Percentiles rank a stretch among this genome's conserved stretches.
Evolutionary conservation across 169 alveolate species (phyloP).

Genomic region (Plasmodium fragile): DNA sequence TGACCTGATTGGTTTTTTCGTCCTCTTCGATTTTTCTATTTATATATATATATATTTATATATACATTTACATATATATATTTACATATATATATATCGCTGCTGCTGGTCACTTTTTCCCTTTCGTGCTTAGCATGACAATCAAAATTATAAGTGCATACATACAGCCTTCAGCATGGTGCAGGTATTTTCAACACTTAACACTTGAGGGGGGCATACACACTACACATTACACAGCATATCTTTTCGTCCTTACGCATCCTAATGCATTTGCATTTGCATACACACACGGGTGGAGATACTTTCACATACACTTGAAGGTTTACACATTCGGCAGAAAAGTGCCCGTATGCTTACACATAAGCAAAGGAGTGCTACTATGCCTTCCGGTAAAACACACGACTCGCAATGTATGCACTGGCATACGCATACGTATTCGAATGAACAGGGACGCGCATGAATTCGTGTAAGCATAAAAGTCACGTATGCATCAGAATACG

Average conservation of each 20-base stretch:
- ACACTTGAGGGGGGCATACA: neutral
- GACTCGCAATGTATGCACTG: neutral
- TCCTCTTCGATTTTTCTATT: slow-evolving; percentile 43
- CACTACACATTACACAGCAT: neutral
- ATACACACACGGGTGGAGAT: slow-evolving; percentile 7
- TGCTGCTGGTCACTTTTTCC: neutral
- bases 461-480: neutral
- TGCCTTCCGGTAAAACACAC: neutral
- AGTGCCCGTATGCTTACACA: neutral
- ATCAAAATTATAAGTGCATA: slow-evolving; percentile 51
- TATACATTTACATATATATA: no score
- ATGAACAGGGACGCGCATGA: neutral
- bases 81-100: no score
- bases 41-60: no score
- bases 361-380: neutral
- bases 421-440: slow-evolving; percentile 1
- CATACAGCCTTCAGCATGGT: slow-evolving; percentile 22
- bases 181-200: slow-evolving; percentile 48
- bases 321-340: neutral
- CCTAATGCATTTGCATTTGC: neutral
- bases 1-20: slow-evolving; percentile 11
- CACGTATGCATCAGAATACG: neutral
- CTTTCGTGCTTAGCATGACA: slow-evolving; percentile 20
- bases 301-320: neutral
- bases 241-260: neutral